Percentiles rank a stretch among this genome's conserved stretches.
These are phyloP conservation scores for Chalaropsis ovoidea DNA, from an alignment of 2,329 filamentous ascomycete species.

Conservation along the genomic window DNA sequence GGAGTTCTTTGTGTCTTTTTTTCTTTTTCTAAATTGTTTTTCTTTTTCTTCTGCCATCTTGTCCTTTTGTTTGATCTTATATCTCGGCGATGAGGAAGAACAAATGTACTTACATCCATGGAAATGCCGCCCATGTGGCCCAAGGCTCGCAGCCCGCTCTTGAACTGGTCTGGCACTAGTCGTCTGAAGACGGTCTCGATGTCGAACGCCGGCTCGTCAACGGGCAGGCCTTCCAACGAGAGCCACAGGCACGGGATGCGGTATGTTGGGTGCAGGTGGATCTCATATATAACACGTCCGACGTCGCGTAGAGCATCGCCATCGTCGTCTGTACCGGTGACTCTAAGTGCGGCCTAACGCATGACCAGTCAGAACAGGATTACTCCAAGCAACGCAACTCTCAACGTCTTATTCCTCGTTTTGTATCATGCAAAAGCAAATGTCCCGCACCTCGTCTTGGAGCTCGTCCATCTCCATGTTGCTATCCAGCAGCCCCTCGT, in stretches of 20 bases:
- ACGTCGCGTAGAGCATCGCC: conserved; percentile 29
- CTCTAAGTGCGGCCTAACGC: conserved; percentile 18
- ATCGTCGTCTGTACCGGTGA: background rate
- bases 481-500: conserved; percentile 32
- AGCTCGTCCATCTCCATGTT: conserved; percentile 45
- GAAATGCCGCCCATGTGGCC: conserved; percentile 65
- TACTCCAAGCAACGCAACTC: background rate
- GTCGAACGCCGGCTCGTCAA: conserved; percentile 47
- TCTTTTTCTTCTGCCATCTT: background rate
- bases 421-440: background rate
- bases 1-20: conserved; percentile 25
- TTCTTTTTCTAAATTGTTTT: background rate
- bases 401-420: background rate
- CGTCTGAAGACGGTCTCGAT: conserved; percentile 61
- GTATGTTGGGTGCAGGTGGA: conserved; percentile 66
- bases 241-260: conserved; percentile 69
- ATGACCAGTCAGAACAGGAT: conserved; percentile 25
- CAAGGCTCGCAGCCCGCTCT: conserved; percentile 47
- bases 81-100: conserved; percentile 1
- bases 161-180: conserved; percentile 58
- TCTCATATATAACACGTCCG: conserved; percentile 56
- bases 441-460: conserved; percentile 40
- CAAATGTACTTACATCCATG: conserved; percentile 53
- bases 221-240: conserved; percentile 49
- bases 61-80: background rate